Evolutionary conservation across 129 eudicot genomes (phyloP).

Genomic region (Calendula officinalis): DNA sequence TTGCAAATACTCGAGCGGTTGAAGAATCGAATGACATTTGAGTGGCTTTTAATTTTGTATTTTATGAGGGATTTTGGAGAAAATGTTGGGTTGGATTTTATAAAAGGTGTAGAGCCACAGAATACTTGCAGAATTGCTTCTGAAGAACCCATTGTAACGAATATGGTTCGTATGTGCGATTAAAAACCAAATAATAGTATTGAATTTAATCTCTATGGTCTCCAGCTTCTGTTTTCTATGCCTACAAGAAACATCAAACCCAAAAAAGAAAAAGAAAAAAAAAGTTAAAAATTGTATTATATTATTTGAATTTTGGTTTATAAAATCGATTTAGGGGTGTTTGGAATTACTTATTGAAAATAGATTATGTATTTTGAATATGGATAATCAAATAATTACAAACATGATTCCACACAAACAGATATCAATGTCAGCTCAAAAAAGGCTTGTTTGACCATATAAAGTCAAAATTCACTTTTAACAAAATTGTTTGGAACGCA

Average conservation of each 20-base stretch:
- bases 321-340: background rate
- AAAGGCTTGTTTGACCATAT: background rate
- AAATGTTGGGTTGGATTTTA: constrained; percentile 15
- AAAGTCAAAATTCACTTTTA: background rate
- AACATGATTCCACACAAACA: too few species aligned
- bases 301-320: constrained; percentile 1
- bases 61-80: constrained; percentile 26
- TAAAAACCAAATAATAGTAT: background rate
- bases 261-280: background rate
- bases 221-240: background rate
- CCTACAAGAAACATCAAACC: background rate
- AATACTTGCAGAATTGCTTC: constrained; percentile 40
- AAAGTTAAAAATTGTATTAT: too few species aligned
- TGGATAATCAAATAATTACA: too few species aligned
- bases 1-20: constrained; percentile 14
- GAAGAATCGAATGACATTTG: constrained; percentile 22
- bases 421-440: too few species aligned
- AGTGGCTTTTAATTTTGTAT: constrained; percentile 28
- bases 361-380: too few species aligned
- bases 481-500: background rate
- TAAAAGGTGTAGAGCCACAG: constrained; percentile 35
- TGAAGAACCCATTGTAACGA: constrained; percentile 40
- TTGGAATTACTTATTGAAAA: too few species aligned
- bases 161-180: background rate
- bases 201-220: background rate